Conservation (phyloP, 1,284 basidiomycete species). For the Pseudozyma thailandica region DNA sequence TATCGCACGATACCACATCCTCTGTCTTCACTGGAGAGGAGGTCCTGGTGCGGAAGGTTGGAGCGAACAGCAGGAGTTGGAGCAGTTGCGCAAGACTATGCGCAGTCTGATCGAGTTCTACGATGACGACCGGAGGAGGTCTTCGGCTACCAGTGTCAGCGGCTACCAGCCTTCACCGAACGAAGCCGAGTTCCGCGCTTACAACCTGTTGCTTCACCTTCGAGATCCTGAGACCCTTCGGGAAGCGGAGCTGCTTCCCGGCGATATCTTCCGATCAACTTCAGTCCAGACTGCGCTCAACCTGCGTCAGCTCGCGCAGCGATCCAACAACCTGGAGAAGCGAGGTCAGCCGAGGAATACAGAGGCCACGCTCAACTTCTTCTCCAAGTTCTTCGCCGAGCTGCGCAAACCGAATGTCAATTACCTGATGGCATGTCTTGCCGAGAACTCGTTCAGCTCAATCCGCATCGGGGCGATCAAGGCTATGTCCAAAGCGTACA, state of each 20-base stretch:
- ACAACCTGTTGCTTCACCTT: constrained; percentile 90
- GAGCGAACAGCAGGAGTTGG: constrained; percentile 81
- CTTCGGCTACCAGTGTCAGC: constrained; percentile 33
- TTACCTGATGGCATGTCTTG: constrained; percentile 72
- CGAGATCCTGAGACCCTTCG: constrained; percentile 83
- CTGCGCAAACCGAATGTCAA: constrained; percentile 68
- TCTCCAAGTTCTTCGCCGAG: constrained; percentile 74
- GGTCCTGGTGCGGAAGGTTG: constrained; percentile 73
- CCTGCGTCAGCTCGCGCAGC: constrained; percentile 83
- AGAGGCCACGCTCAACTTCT: constrained; percentile 72
- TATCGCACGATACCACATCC: constrained; percentile 91
- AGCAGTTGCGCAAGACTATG: constrained; percentile 88
- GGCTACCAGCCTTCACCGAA: constrained; percentile 76
- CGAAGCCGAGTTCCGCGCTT: constrained; percentile 94
- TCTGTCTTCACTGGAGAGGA: constrained; percentile 78
- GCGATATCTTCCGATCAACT: constrained; percentile 77
- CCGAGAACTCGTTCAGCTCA: constrained; percentile 72
- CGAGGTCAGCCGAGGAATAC: constrained; percentile 70
- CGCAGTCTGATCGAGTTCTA: constrained; percentile 93
- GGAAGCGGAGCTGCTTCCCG: constrained; percentile 77
- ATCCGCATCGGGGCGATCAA: constrained; percentile 72
- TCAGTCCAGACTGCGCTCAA: constrained; percentile 83
- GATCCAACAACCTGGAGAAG: constrained; percentile 74
- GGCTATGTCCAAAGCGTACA: constrained; percentile 70
- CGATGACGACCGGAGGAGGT: constrained; percentile 73